These are phyloP conservation scores for Phytophthora pluvialis DNA, from an alignment of 352 stramenopile species.

Conservation along the genomic window DNA sequence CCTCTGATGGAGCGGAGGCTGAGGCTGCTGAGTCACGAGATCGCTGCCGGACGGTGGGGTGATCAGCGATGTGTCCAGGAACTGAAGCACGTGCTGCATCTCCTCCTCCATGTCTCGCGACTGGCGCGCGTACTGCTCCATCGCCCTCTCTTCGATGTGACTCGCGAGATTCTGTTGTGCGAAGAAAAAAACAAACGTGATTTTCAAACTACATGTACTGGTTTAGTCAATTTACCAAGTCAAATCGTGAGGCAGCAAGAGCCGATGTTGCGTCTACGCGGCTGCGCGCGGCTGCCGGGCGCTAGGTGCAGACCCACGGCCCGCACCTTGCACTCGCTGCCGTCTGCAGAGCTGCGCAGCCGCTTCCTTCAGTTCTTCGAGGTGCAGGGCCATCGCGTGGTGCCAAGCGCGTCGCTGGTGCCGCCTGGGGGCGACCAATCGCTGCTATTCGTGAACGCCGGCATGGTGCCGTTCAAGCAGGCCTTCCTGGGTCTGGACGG, in stretches of 20 bases:
- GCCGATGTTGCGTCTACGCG: constrained; percentile 32
- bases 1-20: constrained; percentile 13
- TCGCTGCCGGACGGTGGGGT: constrained; percentile 44
- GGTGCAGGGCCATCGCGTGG: constrained; percentile 56
- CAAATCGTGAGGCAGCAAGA: constrained; percentile 19
- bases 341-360: constrained; percentile 51
- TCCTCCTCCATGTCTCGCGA: constrained; percentile 46
- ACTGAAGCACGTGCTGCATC: constrained; percentile 74
- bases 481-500: constrained; percentile 79
- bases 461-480: constrained; percentile 96
- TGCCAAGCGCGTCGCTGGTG: constrained; percentile 74
- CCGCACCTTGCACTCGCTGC: constrained; percentile 49
- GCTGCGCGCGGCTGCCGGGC: constrained; percentile 2
- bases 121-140: constrained; percentile 20
- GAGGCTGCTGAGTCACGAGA: constrained; percentile 20
- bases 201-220: too few species aligned
- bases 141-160: constrained; percentile 21
- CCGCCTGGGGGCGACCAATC: constrained; percentile 91
- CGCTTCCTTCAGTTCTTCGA: constrained; percentile 80
- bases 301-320: background rate
- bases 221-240: too few species aligned
- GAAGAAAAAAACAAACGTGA: constrained; percentile 3
- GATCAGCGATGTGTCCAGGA: constrained; percentile 60
- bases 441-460: constrained; percentile 97
- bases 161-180: constrained; percentile 21